Base-by-base conservation (phyloP, 2,329 filamentous ascomycete genomes). In the Exophiala lecanii-corni region DNA sequence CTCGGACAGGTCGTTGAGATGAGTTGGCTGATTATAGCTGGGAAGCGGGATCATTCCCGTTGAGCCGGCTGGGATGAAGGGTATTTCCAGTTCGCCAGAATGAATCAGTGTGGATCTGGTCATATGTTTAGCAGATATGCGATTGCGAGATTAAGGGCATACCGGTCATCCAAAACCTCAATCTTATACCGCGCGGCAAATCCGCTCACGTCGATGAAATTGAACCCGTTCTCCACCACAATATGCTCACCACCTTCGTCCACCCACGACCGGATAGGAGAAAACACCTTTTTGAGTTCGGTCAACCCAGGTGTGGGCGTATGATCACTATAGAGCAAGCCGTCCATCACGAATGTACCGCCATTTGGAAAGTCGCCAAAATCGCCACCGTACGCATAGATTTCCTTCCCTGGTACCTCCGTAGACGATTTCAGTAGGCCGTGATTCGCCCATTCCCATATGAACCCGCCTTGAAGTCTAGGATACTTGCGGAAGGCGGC, bases 391-490 rank as follows among this genome's bases (percentile, higher is more conserved):
- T 79, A 81, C 1, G 68, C 78, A 47, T 76, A 78, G 54, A 70
- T 79, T 0, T 61, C 62, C 40, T 62, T 67, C 25, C 62, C 61
- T 38, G 18, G 30, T 7, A 13, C 30, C 17, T 32, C 5, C 5
- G n/a, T 36, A 9, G 41, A 53, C 2, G 68, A 63, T 13, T 70
- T 64, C 35, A 38, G 39, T 1, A 81, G 59, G 0, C 77, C 76
- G 39, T 81, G 77, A 61, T 80, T 81, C 0, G 74, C 75, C 78
- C 78, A 82, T 55, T 82, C 78, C 78, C 79, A 82, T 53, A 82
- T 74, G 48, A 75, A 81, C 0, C 82, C 82, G 6, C 82, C 82
- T 55, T 85, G 81, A 0, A 86, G 70, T 2, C 73, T 71, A 0
- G 73, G 73, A 45, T 83, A 67, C 19, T 70, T 69, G 20, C 75